Evolutionary conservation across 345 rosid genomes (phyloP), one percentile per base, ranked within the genome.

Genomic region (Salix arbutifolia): DNA sequence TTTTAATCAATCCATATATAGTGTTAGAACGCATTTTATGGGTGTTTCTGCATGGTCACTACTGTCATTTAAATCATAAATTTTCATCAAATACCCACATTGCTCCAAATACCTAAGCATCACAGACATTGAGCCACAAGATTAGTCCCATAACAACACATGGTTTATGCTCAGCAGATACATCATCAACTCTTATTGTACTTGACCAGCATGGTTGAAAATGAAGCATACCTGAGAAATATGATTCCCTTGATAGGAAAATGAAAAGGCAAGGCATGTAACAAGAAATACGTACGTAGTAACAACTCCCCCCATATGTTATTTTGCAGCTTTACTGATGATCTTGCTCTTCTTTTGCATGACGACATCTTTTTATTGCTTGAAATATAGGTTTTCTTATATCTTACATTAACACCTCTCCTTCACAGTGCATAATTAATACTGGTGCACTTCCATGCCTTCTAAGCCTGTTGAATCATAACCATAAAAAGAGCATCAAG

Each of bases 401-500:
- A n/a, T 25, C 28, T 65, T 31, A 78, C 33, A 28, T 28, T 46
- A 17, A 33, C 58, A 21, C 25, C 30, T 40, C 30, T 65, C 46
- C 30, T 44, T 80, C 30, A 6, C 71, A 72, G 83, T 60, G 73
- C 61, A 30, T 81, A 14, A 81, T 81, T 28, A 61, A 18, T 69
- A 37, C 21, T 67, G 79, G 74, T 40, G 83, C 74, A 28, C 74
- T 81, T 5, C 71, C 80, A 46, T 76, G 69, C 72, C 74, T 81
- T n/a, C 73, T 72, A 37, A 72, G 52, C 71, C 70, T 81, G 31
- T 62, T 81, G 69, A 77, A 74, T n/a, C 69, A 73, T 35, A 76
- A 76, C 52, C 70, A 76, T 50, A 81, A 81, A 67, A 76, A 73
- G 60, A 81, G 83, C 67, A 81, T 81, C 46, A 81, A 81, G 77